Evolutionary conservation across 176 grass and related monocot genomes (phyloP).

Genomic region (Triticum aestivum): IWGSC_CS_RefSeq_v2.1 NC_057797.1:785917130-785917629

Average conservation of each 20-base stretch:
- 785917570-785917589: not conserved
- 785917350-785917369: not conserved
- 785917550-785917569: slow-evolving; percentile 24
- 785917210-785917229: not conserved
- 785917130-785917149: not conserved
- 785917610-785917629: slow-evolving; percentile 26
- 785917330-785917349: slow-evolving; percentile 6
- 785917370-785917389: not conserved
- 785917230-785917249: not conserved
- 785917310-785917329: not conserved
- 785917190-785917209: slow-evolving; percentile 29
- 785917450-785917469: not conserved
- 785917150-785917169: not conserved
- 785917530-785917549: slow-evolving; percentile 17
- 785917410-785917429: slow-evolving; percentile 11
- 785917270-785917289: slow-evolving; percentile 22
- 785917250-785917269: not conserved
- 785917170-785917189: not conserved
- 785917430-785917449: not conserved
- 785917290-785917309: slow-evolving; percentile 28
- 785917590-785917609: slow-evolving; percentile 10
- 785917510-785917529: not conserved
- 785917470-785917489: slow-evolving; percentile 7
- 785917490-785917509: not conserved
- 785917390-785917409: not conserved